phyloP scores from a whole-genome alignment of 257 asterid genomes.

The Thymus quinquecostatus region DNA sequence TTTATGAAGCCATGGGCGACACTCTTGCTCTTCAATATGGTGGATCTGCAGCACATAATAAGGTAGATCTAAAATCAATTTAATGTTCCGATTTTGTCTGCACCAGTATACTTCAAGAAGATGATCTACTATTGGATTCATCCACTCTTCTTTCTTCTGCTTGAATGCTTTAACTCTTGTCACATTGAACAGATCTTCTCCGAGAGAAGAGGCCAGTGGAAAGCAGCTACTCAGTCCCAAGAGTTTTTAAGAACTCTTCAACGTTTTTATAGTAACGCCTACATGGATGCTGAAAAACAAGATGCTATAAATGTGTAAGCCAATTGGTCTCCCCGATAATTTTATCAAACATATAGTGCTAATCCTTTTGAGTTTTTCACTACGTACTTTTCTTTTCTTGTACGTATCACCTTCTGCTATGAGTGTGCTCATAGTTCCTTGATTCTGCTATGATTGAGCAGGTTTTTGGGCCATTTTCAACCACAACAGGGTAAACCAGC shows the following conservation, averaged over 20 bases:
- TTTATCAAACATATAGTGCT: conserved; percentile 2
- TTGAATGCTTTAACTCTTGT: conserved; percentile 22
- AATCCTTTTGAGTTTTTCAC: neutral
- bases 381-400: conserved; percentile 4
- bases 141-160: conserved; percentile 26
- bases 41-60: conserved; percentile 97
- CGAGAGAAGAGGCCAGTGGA: conserved; percentile 95
- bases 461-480: conserved; percentile 95
- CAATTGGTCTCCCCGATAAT: conserved; percentile 14
- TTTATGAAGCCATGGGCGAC: conserved; percentile 94
- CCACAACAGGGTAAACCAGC: conserved; percentile 87
- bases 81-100: neutral
- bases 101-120: neutral
- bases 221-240: conserved; percentile 89
- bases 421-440: neutral
- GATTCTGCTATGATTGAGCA: conserved; percentile 30
- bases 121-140: neutral
- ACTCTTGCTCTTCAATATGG: conserved; percentile 94
- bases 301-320: conserved; percentile 91
- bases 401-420: neutral
- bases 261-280: conserved; percentile 83
- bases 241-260: conserved; percentile 81
- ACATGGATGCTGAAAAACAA: conserved; percentile 94
- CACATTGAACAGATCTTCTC: conserved; percentile 70
- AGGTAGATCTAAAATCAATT: conserved; percentile 47